Base-by-base conservation (phyloP, 1,284 basidiomycete species). In the Ceratobasidium sp. region DNA sequence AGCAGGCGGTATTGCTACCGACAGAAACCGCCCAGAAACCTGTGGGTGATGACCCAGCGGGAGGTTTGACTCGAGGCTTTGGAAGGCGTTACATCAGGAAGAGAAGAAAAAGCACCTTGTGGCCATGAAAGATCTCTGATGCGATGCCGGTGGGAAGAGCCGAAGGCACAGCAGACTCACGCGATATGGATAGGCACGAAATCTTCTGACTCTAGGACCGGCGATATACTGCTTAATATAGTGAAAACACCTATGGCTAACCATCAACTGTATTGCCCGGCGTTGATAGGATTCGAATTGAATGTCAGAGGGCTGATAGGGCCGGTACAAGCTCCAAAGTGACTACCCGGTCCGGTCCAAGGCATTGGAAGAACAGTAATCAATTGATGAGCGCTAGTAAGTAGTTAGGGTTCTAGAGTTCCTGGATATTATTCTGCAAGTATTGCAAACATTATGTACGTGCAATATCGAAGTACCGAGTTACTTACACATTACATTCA, bases 81-180 rank as follows among this genome's bases (percentile, higher is more conserved):
- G 23, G 33, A 17, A 1, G 48, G 66, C 66, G 50, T 40, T 42
- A 4, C 66, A 68, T 68, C 66, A 68, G n/a, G 66, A 68, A 68
- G 46, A 67, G 66, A 68, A 68, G 66, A 17, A 17, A 23, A 65
- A 26, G 66, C 38, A 68, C 66, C 66, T 54, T 68, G 66, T 68
- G 66, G 59, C 40, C 40, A 5, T 20, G n/a, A 62, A 1, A 23
- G 20, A 33, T 5, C 64, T 12, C 46, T 42, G n/a, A 26, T 42
- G 2, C 46, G 42, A 26, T 66, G 44, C 44, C 44, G 64, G 44
- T 48, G 12, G 12, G 44, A 48, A 66, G 46, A n/a, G 13, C 64
- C 62, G 64, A 50, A 38, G 23, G 12, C n/a, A 48, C 23, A 2
- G 64, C n/a, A 12, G 26, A 50, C 10, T 28, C 54, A 12, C 54